Conservation (phyloP, 1,284 basidiomycete species). For the Ustilago hordei region DNA sequence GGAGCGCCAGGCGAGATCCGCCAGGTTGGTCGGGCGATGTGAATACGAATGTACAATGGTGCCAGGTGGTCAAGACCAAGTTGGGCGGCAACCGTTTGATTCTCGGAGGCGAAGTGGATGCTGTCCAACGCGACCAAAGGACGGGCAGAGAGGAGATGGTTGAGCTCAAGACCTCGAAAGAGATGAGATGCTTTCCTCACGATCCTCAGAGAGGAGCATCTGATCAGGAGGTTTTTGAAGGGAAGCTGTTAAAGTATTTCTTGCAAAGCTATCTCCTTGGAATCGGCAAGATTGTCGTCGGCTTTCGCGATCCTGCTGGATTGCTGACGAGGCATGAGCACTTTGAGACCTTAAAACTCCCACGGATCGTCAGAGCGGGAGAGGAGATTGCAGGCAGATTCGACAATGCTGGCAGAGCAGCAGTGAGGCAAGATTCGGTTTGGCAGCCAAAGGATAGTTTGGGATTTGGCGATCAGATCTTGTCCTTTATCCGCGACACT, state of each 20-base stretch:
- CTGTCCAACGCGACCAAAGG: slow-evolving; percentile 72
- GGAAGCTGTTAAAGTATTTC: slow-evolving; percentile 85
- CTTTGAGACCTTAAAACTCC: slow-evolving; percentile 69
- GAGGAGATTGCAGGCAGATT: slow-evolving; percentile 74
- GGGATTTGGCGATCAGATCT: slow-evolving; percentile 78
- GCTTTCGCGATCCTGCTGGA: slow-evolving; percentile 86
- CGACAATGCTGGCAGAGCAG: slow-evolving; percentile 75
- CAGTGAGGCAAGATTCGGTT: slow-evolving; percentile 78
- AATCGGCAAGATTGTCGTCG: slow-evolving; percentile 84
- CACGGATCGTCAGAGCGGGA: slow-evolving; percentile 61
- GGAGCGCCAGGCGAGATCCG: slow-evolving; percentile 2
- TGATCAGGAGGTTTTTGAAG: slow-evolving; percentile 74
- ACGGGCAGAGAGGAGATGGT: slow-evolving; percentile 73
- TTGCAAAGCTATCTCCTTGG: slow-evolving; percentile 93
- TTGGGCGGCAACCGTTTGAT: slow-evolving; percentile 83
- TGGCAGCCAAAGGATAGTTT: slow-evolving; percentile 85
- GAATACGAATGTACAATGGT: slow-evolving; percentile 96
- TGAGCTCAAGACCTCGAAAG: slow-evolving; percentile 91
- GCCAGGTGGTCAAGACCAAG: slow-evolving; percentile 89
- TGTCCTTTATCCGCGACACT: slow-evolving; percentile 74
- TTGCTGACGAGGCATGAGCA: slow-evolving; percentile 60
- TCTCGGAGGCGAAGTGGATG: slow-evolving; percentile 95
- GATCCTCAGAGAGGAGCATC: slow-evolving; percentile 13
- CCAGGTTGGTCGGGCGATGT: slow-evolving; percentile 83
- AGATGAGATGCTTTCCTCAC: slow-evolving; percentile 72